Evolutionary conservation across 345 rosid species (phyloP).

Genomic region (Capsella bursapastoris): DNA sequence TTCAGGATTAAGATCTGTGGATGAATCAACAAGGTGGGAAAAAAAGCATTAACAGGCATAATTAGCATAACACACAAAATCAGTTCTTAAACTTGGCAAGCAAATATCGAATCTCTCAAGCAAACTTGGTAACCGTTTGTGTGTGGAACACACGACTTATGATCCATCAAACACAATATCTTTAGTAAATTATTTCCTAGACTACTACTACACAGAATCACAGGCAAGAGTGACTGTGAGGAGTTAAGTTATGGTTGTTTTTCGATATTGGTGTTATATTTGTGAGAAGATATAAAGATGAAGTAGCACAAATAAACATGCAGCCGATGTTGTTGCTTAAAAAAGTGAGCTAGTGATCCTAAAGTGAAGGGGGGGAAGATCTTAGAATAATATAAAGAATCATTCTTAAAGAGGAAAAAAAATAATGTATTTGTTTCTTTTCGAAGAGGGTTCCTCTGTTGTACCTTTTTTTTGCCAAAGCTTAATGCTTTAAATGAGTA

Average conservation of each 20-base stretch:
- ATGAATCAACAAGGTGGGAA: slow-evolving; percentile 24
- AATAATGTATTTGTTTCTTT: slow-evolving; percentile 38
- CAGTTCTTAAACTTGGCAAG: slow-evolving; percentile 32
- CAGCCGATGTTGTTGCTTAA: slow-evolving; percentile 43
- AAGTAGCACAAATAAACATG: slow-evolving; percentile 36
- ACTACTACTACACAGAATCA: slow-evolving; percentile 20
- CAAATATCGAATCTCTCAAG: slow-evolving; percentile 33
- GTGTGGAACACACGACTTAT: background rate
- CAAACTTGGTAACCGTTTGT: background rate
- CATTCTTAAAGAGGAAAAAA: slow-evolving; percentile 37
- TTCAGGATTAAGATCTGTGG: slow-evolving; percentile 33
- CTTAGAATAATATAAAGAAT: slow-evolving; percentile 46
- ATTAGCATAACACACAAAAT: slow-evolving; percentile 22
- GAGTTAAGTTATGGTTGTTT: slow-evolving; percentile 7
- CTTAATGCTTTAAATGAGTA: slow-evolving; percentile 44
- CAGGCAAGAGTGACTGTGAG: slow-evolving; percentile 14
- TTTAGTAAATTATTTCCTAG: background rate
- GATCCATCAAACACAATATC: slow-evolving; percentile 5
- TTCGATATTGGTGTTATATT: slow-evolving; percentile 27
- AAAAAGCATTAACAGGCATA: slow-evolving; percentile 20
- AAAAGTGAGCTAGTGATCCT: slow-evolving; percentile 41
- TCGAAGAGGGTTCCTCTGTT: slow-evolving; percentile 35
- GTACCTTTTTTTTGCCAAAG: slow-evolving; percentile 44
- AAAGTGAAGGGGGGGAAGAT: slow-evolving; percentile 39
- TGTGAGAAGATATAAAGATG: slow-evolving; percentile 39